Evolutionary conservation across 768 basidiomycete genomes (phyloP).

Genomic region (Kwoniella dendrophila): DNA sequence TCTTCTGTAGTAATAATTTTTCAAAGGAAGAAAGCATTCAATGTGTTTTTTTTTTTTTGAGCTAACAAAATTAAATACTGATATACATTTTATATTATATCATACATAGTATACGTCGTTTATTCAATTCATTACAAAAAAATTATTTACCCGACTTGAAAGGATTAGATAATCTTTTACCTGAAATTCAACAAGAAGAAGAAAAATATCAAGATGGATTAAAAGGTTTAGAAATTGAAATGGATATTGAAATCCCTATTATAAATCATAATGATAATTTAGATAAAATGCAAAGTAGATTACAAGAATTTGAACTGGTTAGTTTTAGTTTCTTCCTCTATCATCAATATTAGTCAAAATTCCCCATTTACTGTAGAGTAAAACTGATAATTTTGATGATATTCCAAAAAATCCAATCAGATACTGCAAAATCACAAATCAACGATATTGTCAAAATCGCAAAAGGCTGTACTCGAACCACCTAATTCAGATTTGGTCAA

Average conservation of each 20-base stretch:
- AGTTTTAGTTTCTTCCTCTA: no score
- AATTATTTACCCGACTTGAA: not conserved
- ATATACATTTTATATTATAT: not conserved
- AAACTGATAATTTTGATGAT: no score
- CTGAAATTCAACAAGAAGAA: not conserved
- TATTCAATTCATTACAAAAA: not conserved
- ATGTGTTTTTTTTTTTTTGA: no score
- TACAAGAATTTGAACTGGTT: no score
- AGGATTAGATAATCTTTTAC: conserved; percentile 1
- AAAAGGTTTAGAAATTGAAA: conserved; percentile 10
- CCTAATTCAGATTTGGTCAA: not conserved
- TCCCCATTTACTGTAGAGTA: no score
- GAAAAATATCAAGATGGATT: conserved; percentile 4
- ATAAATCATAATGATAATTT: not conserved
- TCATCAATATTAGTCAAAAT: no score
- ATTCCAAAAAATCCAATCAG: no score
- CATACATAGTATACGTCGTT: not conserved
- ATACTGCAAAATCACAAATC: not conserved
- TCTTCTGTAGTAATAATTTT: no score
- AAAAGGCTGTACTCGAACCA: not conserved
- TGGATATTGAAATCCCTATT: no score
- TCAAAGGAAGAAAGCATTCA: no score
- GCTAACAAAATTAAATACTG: no score
- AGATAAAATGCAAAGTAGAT: not conserved
- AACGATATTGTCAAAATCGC: not conserved